Evolutionary conservation across 1,284 basidiomycete genomes (phyloP), one percentile per base, ranked within the genome.

Genomic region (Microbotryomycetes sp.): DNA sequence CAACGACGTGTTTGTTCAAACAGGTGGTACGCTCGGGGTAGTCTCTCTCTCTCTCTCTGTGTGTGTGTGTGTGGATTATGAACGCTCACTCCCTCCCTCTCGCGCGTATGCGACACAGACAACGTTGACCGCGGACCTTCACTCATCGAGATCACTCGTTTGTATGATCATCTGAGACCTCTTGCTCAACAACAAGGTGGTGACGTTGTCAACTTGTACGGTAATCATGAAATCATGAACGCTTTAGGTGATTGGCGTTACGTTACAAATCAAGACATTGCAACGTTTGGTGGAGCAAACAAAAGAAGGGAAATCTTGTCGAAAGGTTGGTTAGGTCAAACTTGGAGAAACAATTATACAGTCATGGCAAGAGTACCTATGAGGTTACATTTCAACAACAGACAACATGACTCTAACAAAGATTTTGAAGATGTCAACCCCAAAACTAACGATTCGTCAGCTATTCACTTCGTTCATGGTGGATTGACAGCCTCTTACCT

Each of bases 91-190:
- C n/a, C n/a, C n/a, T n/a, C n/a, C n/a, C n/a, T n/a, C n/a, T n/a
- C n/a, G n/a, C n/a, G n/a, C n/a, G n/a, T n/a, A n/a, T n/a, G n/a
- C n/a, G n/a, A n/a, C n/a, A n/a, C 31, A 65, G 92, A 96, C 75
- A 92, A 94, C 50, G 87, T 94, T 65, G 91, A 93, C 52, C 51
- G 89, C 70, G 92, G 92, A 1, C 85, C 87, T 49, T 89, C 92
- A 76, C 92, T 91, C 0, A 86, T 91, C 53, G 81, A 84, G 56
- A 80, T 94, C 25, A 94, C 88, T 74, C 71, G 79, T 36, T 84
- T 86, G 81, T 88, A 96, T 84, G 89, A 91, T 63, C 78, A 78
- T 49, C 80, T 97, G 15, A 83, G 92, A n/a, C 80, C 78, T 9
- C 84, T 94, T 75, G 91, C 92, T 1, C 74, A 76, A 1, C 75